Conservation (phyloP, 2,329 filamentous ascomycete genomes). For the Phyllosticta citriasiana region DNA sequence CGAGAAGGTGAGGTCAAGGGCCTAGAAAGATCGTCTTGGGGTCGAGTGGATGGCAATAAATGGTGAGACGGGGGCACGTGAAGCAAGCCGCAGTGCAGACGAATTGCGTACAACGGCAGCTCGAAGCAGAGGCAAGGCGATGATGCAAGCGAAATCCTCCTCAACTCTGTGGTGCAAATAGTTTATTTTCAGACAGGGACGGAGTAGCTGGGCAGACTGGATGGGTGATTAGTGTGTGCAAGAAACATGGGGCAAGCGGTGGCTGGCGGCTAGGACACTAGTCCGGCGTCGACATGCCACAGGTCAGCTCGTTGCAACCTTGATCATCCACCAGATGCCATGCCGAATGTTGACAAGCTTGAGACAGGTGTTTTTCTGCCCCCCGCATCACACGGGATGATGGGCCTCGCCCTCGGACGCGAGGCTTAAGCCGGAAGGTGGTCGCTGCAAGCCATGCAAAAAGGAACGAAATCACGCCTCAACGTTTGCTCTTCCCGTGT, state of each 20-base stretch:
- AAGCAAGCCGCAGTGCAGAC: not conserved
- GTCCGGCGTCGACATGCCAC: not conserved
- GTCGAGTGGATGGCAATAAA: not conserved
- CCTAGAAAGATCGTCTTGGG: not conserved
- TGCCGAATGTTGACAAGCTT: not conserved
- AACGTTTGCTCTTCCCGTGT: not conserved
- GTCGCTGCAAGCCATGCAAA: not conserved
- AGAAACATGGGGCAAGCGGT: not conserved
- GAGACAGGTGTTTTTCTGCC: not conserved
- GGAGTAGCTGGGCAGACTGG: not conserved
- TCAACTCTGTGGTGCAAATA: not conserved
- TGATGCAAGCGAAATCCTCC: not conserved
- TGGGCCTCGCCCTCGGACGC: not conserved
- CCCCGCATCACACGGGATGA: not conserved
- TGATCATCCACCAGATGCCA: not conserved
- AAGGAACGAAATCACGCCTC: not conserved
- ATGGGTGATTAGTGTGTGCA: not conserved
- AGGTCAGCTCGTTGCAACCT: not conserved
- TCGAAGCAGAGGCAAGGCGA: not conserved
- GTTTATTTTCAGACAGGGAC: not conserved
- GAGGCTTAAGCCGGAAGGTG: not conserved
- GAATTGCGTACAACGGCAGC: not conserved
- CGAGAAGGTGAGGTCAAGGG: not conserved
- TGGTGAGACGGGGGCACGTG: not conserved
- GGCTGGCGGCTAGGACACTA: not conserved